phyloP scores from a whole-genome alignment of 805 yeast genomes.

The Wickerhamiella occidentalis region DNA sequence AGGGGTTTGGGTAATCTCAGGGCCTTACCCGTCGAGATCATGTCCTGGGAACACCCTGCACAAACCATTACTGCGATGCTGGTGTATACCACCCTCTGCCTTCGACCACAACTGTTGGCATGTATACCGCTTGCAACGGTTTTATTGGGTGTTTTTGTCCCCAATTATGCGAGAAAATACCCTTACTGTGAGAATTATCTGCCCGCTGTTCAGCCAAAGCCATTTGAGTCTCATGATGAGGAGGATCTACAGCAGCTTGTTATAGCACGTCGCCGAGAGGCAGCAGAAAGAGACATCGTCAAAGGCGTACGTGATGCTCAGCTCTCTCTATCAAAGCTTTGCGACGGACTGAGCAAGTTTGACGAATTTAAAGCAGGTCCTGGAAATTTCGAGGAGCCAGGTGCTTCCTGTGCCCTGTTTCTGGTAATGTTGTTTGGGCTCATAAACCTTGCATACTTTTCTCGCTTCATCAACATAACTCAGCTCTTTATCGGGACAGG shows the following conservation, averaged over 20 bases:
- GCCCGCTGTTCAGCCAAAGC: conserved; percentile 18
- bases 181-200: conserved; percentile 17
- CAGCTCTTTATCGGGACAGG: conserved; percentile 41
- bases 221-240: conserved; percentile 19
- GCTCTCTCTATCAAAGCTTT: conserved; percentile 43
- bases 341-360: conserved; percentile 37
- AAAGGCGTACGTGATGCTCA: conserved; percentile 35
- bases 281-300: conserved; percentile 17
- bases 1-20: conserved; percentile 48
- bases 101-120: conserved; percentile 57
- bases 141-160: conserved; percentile 48
- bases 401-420: conserved; percentile 49
- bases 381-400: conserved; percentile 62
- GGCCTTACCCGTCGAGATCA: conserved; percentile 43
- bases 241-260: conserved; percentile 17
- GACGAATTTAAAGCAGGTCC: conserved; percentile 49
- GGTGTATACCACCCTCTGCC: conserved; percentile 51
- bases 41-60: conserved; percentile 68
- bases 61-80: conserved; percentile 51
- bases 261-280: conserved; percentile 11
- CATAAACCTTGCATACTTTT: conserved; percentile 25
- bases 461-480: conserved; percentile 43
- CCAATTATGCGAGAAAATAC: conserved; percentile 40
- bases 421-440: conserved; percentile 31
- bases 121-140: conserved; percentile 50